A percentile compares a stretch with the other conserved stretches of the same genome.
These are phyloP conservation scores for Fraxinus xanthoxyloides DNA, from an alignment of 305 asterid genomes.

Conservation along the genomic window DNA sequence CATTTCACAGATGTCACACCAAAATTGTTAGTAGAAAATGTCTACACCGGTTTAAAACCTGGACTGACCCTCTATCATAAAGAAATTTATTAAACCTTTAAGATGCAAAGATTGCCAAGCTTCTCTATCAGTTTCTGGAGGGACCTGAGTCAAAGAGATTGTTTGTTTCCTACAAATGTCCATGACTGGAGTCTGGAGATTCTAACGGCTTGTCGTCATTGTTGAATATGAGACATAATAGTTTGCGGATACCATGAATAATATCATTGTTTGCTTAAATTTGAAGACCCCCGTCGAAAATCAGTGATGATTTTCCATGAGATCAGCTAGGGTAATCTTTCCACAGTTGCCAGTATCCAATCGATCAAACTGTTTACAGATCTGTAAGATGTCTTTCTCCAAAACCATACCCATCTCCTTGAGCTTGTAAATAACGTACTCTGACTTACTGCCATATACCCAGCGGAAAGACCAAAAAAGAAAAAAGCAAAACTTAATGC, in stretches of 20 bases:
- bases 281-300: background rate
- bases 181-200: background rate
- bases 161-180: background rate
- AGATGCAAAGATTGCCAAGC: background rate
- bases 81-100: background rate
- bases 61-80: background rate
- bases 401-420: slow-evolving; percentile 83
- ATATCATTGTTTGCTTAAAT: background rate
- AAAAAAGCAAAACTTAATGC: background rate
- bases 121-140: background rate
- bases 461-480: background rate
- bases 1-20: background rate
- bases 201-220: background rate
- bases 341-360: slow-evolving; percentile 81
- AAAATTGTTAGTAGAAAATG: slow-evolving; percentile 3
- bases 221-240: background rate
- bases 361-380: slow-evolving; percentile 75
- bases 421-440: slow-evolving; percentile 82
- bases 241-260: background rate
- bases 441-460: slow-evolving; percentile 66
- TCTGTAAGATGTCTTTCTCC: slow-evolving; percentile 63
- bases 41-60: slow-evolving; percentile 19
- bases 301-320: slow-evolving; percentile 58
- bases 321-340: slow-evolving; percentile 82
- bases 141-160: background rate